Percentiles rank a stretch among this genome's conserved stretches.
Evolutionary conservation across 2,329 filamentous ascomycete species (phyloP).

Genomic region (Pseudogymnoascus sp.): DNA sequence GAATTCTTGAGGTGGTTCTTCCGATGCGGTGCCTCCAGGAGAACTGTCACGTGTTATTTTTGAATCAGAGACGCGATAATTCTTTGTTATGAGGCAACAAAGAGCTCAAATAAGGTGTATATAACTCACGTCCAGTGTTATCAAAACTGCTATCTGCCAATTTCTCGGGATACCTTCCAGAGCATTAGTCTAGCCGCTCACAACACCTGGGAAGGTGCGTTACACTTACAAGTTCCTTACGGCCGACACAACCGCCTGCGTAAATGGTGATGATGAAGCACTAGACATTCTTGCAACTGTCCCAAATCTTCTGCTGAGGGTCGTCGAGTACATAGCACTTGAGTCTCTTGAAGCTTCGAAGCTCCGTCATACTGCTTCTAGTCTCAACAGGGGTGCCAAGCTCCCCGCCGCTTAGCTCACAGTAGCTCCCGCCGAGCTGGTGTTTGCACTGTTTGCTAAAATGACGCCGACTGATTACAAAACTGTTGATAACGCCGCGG

Average conservation of each 20-base stretch:
- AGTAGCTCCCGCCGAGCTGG: conserved; percentile 8
- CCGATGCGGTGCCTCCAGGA: conserved; percentile 61
- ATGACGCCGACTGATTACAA: conserved; percentile 33
- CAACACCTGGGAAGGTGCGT: neutral
- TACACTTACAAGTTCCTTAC: conserved; percentile 68
- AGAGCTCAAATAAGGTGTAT: neutral
- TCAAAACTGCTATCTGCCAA: conserved; percentile 89
- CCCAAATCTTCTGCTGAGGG: conserved; percentile 7
- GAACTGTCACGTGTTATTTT: conserved; percentile 37
- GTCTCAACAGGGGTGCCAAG: conserved; percentile 5
- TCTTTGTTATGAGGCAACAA: neutral
- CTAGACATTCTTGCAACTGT: conserved; percentile 20
- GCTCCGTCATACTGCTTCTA: neutral
- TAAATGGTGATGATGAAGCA: conserved; percentile 38
- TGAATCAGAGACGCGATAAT: conserved; percentile 10
- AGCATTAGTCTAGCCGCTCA: conserved; percentile 15
- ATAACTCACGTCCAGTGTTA: conserved; percentile 67
- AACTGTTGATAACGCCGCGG: conserved; percentile 6
- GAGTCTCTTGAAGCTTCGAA: neutral
- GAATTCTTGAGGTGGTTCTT: conserved; percentile 53
- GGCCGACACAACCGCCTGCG: conserved; percentile 61
- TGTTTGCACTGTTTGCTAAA: conserved; percentile 31
- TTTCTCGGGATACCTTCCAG: conserved; percentile 71
- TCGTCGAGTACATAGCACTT: conserved; percentile 1
- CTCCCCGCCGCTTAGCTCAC: conserved; percentile 7